A percentile compares a stretch with the other conserved stretches of the same genome.
Conservation (phyloP, 768 basidiomycete species). For the Podaxis sp. region DNA sequence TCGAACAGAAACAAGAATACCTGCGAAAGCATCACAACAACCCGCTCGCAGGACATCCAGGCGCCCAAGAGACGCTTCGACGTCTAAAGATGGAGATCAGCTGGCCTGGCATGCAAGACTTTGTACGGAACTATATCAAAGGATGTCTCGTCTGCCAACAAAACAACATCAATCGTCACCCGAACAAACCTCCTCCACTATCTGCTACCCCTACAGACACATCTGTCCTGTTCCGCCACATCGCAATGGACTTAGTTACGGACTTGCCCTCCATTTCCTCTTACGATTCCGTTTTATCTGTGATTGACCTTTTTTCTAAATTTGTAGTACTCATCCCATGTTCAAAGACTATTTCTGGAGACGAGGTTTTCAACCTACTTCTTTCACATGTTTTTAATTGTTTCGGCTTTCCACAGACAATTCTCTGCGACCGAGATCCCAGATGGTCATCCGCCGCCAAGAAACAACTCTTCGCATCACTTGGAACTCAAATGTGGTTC, state of each 20-base stretch:
- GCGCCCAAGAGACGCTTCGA: neutral
- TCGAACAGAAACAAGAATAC: neutral
- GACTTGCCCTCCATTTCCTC: neutral
- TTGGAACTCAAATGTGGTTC: neutral
- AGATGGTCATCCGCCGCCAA: neutral
- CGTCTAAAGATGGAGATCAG: neutral
- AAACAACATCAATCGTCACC: slow-evolving; percentile 16
- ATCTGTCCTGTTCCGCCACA: neutral
- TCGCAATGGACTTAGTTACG: slow-evolving; percentile 8
- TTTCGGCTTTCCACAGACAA: neutral
- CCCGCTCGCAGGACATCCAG: neutral
- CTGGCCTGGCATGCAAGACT: neutral
- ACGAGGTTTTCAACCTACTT: neutral
- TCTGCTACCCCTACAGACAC: neutral
- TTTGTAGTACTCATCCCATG: neutral
- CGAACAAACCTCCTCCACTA: slow-evolving; percentile 1
- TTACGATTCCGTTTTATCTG: slow-evolving; percentile 5
- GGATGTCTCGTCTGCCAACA: slow-evolving; percentile 18
- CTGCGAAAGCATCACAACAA: neutral
- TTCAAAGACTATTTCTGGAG: neutral
- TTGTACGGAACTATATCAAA: slow-evolving; percentile 6
- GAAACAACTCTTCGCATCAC: neutral
- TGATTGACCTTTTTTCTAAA: slow-evolving; percentile 12
- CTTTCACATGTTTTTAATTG: neutral
- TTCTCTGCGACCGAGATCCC: neutral